Evolutionary conservation across 2,329 filamentous ascomycete genomes (phyloP).

Genomic region (Ramularia endophylla): DNA sequence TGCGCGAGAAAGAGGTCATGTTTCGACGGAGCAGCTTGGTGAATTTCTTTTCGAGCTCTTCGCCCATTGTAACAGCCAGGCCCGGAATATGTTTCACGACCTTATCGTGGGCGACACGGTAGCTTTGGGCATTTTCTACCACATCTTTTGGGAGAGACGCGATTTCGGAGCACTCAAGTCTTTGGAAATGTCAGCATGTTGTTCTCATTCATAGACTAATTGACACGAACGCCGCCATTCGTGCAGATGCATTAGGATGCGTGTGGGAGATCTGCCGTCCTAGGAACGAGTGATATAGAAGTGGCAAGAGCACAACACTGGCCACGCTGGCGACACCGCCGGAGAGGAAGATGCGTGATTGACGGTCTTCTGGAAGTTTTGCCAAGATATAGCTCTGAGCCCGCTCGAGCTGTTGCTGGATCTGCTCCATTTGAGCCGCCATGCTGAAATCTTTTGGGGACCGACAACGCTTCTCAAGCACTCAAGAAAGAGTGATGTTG

Average conservation of each 20-base stretch:
- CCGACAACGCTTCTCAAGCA: no score
- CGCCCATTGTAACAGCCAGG: constrained; percentile 8
- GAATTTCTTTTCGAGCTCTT: constrained; percentile 14
- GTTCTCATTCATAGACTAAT: no score
- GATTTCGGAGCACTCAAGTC: constrained; percentile 15
- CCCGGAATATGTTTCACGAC: constrained; percentile 14
- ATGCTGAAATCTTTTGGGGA: no score
- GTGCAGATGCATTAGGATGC: constrained; percentile 11
- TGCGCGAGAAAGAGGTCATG: constrained; percentile 13
- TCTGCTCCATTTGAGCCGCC: constrained; percentile 5
- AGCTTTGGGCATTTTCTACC: constrained; percentile 14
- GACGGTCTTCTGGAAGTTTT: constrained; percentile 14
- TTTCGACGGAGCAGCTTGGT: constrained; percentile 16
- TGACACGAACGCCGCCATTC: constrained; percentile 9
- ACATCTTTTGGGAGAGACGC: constrained; percentile 12
- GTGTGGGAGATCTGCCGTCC: constrained; percentile 17
- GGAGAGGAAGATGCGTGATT: constrained; percentile 13
- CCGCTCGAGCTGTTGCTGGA: constrained; percentile 8
- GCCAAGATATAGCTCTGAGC: constrained; percentile 9
- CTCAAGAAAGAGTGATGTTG: no score
- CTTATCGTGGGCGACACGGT: constrained; percentile 17
- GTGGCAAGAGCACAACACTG: constrained; percentile 14
- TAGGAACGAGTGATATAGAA: constrained; percentile 14
- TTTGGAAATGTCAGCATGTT: no score
- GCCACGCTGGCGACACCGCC: constrained; percentile 13